Conservation (phyloP, 2,329 filamentous ascomycete species). For the Calonectria honghensis region DNA sequence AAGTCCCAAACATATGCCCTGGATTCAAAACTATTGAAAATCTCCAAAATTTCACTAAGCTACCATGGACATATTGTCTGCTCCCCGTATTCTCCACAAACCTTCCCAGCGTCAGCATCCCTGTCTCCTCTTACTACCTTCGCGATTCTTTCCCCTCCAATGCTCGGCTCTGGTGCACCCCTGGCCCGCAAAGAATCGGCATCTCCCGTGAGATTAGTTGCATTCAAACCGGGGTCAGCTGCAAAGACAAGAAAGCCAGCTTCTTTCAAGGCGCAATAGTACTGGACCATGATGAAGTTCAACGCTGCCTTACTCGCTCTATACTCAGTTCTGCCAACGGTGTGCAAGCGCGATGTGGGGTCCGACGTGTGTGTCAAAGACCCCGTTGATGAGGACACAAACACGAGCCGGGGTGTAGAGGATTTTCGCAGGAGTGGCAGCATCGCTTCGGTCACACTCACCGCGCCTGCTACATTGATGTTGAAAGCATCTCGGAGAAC, state of each 20-base stretch:
- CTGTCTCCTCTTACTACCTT: slow-evolving; percentile 37
- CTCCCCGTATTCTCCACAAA: slow-evolving; percentile 32
- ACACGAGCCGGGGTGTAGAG: slow-evolving; percentile 21
- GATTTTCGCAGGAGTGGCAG: slow-evolving; percentile 31
- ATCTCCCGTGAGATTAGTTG: slow-evolving; percentile 31
- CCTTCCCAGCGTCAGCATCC: slow-evolving; percentile 27
- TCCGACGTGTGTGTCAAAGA: slow-evolving; percentile 28
- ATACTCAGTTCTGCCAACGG: slow-evolving; percentile 32
- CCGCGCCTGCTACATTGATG: slow-evolving; percentile 24
- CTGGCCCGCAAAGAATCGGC: slow-evolving; percentile 22
- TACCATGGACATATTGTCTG: slow-evolving; percentile 30
- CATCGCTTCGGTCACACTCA: slow-evolving; percentile 36
- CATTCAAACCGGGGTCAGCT: slow-evolving; percentile 37
- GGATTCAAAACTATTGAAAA: not conserved
- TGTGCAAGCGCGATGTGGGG: slow-evolving; percentile 19
- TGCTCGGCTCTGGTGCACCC: slow-evolving; percentile 32
- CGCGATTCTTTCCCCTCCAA: slow-evolving; percentile 35
- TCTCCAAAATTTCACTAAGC: not conserved
- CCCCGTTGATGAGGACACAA: slow-evolving; percentile 34
- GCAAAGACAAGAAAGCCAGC: slow-evolving; percentile 29
- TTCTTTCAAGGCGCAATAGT: slow-evolving; percentile 29
- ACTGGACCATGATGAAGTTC: slow-evolving; percentile 39
- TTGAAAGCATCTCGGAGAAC: slow-evolving; percentile 11
- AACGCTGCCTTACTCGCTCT: slow-evolving; percentile 35
- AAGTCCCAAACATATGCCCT: not conserved